Evolutionary conservation across 1,139 yeast genomes (phyloP), one percentile per base, ranked within the genome.

Genomic region (Lodderomyces parapsilosis): DNA sequence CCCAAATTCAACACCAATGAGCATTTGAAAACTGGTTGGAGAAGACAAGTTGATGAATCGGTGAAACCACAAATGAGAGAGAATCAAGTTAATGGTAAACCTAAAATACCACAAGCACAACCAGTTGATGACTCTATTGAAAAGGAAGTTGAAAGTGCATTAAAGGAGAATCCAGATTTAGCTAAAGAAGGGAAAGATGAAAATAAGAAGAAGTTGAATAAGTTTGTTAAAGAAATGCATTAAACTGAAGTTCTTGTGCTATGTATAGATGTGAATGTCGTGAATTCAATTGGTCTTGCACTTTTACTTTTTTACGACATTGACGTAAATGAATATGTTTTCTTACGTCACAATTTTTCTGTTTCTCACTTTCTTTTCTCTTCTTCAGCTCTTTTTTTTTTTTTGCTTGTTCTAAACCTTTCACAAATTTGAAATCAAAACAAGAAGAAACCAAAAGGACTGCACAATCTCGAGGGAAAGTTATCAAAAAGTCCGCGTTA

Each of bases 1-100:
- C 97, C 97, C 17, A 74, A 69, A 43, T 83, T 86, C 52, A 77
- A 76, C 22, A 65, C 78, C 67, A 74, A 68, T 15, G 75, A 78
- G 2, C 58, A 63, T 39, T 81, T 84, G 56, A 70, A 71, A 43
- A 85, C 91, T 2, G 89, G 88, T 0, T 86, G 93, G 90, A 53
- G 58, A 48, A 63, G 78, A 52, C 56, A 46, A 38, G 39, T 58
- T 48, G 52, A 54, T 37, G 54, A 55, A 47, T 53, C 53, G 47
- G 56, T 53, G 37, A 58, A 58, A 25, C 49, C 49, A 23, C 52
- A 52, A 46, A 56, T 54, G 40, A 42, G 41, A 24, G 50, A 44
- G 15, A 51, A 56, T 6, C 49, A 46, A 39, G 46, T 44, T 9
- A 48, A 48, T 15, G 45, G 46, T 25, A 51, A 61, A 15, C 68